Evolutionary conservation across 345 rosid genomes (phyloP).

Genomic region (Luvunga scandens): DNA sequence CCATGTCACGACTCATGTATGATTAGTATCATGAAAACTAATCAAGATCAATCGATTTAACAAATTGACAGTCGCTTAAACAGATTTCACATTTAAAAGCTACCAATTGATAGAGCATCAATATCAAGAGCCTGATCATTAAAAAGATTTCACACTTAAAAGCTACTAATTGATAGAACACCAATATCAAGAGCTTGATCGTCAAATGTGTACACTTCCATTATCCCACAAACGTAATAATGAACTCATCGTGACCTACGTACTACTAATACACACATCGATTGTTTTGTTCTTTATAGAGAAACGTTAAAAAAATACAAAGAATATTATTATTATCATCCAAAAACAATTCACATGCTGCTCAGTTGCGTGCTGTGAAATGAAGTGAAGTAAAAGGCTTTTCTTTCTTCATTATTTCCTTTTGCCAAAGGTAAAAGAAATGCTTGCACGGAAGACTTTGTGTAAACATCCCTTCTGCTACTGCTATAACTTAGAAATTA

Average conservation of each 20-base stretch:
- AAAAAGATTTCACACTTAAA: background rate
- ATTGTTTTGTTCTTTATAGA: no score
- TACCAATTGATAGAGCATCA: background rate
- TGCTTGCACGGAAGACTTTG: background rate
- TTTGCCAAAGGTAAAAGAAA: background rate
- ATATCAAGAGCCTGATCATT: background rate
- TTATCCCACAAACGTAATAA: constrained; percentile 9
- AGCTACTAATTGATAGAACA: background rate
- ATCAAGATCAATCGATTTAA: background rate
- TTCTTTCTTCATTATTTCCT: background rate
- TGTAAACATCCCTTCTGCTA: background rate
- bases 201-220: background rate
- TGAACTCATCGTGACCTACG: constrained; percentile 27
- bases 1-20: no score
- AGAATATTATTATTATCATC: background rate
- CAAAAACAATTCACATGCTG: background rate
- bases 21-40: background rate
- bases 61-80: background rate
- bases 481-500: background rate
- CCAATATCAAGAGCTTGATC: background rate
- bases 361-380: background rate
- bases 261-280: background rate
- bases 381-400: background rate
- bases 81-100: background rate
- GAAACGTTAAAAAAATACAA: background rate